A percentile compares a stretch with the other conserved stretches of the same genome.
Evolutionary conservation across 805 yeast genomes (phyloP).

Genomic region (Cyberlindnera euphorbiae): DNA sequence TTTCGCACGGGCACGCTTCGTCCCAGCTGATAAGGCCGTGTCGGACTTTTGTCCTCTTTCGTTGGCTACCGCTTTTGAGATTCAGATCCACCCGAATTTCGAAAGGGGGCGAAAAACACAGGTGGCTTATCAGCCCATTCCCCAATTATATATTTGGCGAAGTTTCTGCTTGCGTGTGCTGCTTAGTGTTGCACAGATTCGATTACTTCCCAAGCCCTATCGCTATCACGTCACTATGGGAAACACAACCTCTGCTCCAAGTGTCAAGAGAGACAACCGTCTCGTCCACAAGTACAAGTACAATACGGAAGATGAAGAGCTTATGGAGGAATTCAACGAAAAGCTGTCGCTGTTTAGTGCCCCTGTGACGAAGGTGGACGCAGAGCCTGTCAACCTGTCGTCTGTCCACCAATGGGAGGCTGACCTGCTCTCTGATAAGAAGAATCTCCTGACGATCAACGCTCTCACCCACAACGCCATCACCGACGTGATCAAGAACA

Average conservation of each 20-base stretch:
- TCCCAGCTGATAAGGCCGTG: conserved; percentile 1
- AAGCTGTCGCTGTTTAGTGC: neutral
- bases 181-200: too few species aligned
- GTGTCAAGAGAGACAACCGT: conserved; percentile 11
- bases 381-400: conserved; percentile 29
- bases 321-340: conserved; percentile 6
- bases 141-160: too few species aligned
- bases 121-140: neutral
- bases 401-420: conserved; percentile 42
- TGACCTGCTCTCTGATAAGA: conserved; percentile 39
- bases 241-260: conserved; percentile 5
- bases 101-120: neutral
- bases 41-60: too few species aligned
- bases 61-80: too few species aligned
- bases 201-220: too few species aligned
- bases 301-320: conserved; percentile 2
- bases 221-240: too few species aligned
- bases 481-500: conserved; percentile 13
- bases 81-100: too few species aligned
- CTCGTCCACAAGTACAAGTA: conserved; percentile 8
- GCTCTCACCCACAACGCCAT: conserved; percentile 42
- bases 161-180: too few species aligned
- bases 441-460: conserved; percentile 48
- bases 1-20: too few species aligned
- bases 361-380: conserved; percentile 1